Base-by-base conservation (phyloP, 2,329 filamentous ascomycete species). In the Claviceps pusilla region DNA sequence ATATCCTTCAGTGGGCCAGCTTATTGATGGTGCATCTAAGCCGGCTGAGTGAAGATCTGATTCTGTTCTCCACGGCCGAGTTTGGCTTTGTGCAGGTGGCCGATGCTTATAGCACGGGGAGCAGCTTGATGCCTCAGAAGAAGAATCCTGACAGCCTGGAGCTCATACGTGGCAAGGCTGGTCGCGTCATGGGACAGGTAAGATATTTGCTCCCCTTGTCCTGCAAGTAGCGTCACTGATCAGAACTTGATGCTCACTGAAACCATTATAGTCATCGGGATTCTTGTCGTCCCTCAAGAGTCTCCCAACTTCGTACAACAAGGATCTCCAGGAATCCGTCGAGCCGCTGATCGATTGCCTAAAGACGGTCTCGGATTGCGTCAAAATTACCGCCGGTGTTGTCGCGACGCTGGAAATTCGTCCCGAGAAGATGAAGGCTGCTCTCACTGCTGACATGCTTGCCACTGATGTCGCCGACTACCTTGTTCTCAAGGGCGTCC, bases 1-100 rank as follows among this genome's bases (percentile, higher is more conserved):
- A 89, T 68, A 82, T 79, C 2, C 77, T 89, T 68, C 53, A 55
- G 16, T 55, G 48, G 48, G 31, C 51, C 3, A 53, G 51, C 45
- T 29, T 53, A 12, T n/a, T 53, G 24, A 59, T 56, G 59, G 11
- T 56, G 60, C 1, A 64, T 62, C 45, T 53, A 16, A 53, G 51
- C 35, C 51, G 46, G 0, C 35, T 52, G 31, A 46, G 41, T 43
- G 50, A 52, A 42, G 50, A 47, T 29, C 19, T 52, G 41, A 52
- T 52, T 3, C 42, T 52, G 4, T 52, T 52, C 50, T 52, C 50
- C 12, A 52, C 31, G 3, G 50, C 50, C 19, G 50, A 52, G 50
- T 52, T 52, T 39, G 50, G 42, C 12, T 52, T 52, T 31, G 42
- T 46, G 4, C 50, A 52, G 42, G 50, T 52, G 10, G 42, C 50